phyloP scores from a whole-genome alignment of 129 eudicot genomes.

The Escallonia herrerae region DNA sequence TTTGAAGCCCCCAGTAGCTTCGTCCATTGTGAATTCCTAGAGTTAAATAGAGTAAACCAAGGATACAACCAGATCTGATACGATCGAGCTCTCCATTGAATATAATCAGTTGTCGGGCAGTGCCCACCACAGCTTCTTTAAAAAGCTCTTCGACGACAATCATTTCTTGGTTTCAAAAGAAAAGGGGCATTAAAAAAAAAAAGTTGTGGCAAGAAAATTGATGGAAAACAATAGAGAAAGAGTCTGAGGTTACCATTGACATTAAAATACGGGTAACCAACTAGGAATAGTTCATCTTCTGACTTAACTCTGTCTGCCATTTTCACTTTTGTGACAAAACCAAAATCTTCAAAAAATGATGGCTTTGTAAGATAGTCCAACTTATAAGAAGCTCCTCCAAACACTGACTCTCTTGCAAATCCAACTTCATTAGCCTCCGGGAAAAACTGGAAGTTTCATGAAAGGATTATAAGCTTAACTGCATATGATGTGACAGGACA shows the following conservation, averaged over 20 bases:
- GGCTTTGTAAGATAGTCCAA: conserved; percentile 94
- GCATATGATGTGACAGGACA: too few relatives aligned
- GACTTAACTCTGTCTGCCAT: conserved; percentile 90
- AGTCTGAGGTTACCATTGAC: conserved; percentile 62
- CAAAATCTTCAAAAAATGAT: conserved; percentile 92
- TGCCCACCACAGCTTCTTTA: conserved; percentile 75
- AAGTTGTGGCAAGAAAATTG: not conserved
- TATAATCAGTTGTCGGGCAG: conserved; percentile 63
- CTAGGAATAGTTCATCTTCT: conserved; percentile 84
- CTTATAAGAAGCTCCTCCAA: conserved; percentile 82
- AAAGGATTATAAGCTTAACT: not conserved
- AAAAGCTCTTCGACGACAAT: conserved; percentile 97
- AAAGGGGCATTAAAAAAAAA: not conserved
- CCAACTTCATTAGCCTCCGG: conserved; percentile 95
- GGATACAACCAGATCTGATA: conserved; percentile 99
- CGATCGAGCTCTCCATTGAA: conserved; percentile 97
- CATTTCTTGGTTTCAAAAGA: conserved; percentile 56
- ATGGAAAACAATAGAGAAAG: conserved; percentile 1
- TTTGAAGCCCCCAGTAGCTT: not conserved
- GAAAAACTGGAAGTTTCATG: conserved; percentile 62
- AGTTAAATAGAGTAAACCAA: conserved; percentile 7
- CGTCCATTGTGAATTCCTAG: not conserved
- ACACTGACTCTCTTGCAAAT: conserved; percentile 67
- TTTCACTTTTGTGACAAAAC: conserved; percentile 62
- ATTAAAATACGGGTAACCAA: conserved; percentile 86